Evolutionary conservation across 495 filamentous ascomycete species (phyloP).

Genomic region (Xeromyces bisporus): DNA sequence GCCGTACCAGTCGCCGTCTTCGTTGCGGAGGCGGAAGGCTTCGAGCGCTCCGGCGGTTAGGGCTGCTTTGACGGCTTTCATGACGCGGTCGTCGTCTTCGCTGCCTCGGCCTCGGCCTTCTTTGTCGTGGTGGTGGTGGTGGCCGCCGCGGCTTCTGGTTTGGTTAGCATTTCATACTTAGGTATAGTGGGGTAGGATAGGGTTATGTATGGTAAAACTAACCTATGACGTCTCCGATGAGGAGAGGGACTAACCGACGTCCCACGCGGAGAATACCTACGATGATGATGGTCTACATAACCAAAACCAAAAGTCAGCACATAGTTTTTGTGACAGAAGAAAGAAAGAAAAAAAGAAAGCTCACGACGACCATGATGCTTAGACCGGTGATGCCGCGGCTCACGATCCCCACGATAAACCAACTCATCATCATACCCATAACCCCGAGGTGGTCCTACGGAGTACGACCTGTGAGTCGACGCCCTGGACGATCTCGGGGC

Average conservation of each 20-base stretch:
- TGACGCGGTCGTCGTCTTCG: conserved; percentile 52
- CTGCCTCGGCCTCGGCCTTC: too few species aligned
- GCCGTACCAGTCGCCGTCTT: conserved; percentile 68
- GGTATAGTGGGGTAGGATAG: too few species aligned
- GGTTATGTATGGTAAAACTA: background rate
- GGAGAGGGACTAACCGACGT: conserved; percentile 21
- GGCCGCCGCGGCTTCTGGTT: conserved; percentile 32
- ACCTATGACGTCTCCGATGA: conserved; percentile 7
- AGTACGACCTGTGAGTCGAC: conserved; percentile 22
- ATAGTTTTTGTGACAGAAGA: background rate
- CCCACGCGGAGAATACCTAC: conserved; percentile 20
- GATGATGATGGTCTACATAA: too few species aligned
- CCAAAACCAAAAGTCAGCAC: too few species aligned
- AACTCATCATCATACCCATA: too few species aligned
- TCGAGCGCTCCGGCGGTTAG: conserved; percentile 72
- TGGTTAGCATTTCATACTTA: conserved; percentile 7
- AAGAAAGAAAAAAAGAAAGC: conserved; percentile 1
- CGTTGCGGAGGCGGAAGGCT: conserved; percentile 73
- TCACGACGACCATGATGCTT: conserved; percentile 34
- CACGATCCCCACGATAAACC: conserved; percentile 34
- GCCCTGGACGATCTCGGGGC: conserved; percentile 14
- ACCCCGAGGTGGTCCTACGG: too few species aligned
- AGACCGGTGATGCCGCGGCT: conserved; percentile 35
- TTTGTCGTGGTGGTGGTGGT: conserved; percentile 15
- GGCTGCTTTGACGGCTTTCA: conserved; percentile 75